Conservation (phyloP, 1,284 basidiomycete genomes). For the Puccinia polysora region DNA sequence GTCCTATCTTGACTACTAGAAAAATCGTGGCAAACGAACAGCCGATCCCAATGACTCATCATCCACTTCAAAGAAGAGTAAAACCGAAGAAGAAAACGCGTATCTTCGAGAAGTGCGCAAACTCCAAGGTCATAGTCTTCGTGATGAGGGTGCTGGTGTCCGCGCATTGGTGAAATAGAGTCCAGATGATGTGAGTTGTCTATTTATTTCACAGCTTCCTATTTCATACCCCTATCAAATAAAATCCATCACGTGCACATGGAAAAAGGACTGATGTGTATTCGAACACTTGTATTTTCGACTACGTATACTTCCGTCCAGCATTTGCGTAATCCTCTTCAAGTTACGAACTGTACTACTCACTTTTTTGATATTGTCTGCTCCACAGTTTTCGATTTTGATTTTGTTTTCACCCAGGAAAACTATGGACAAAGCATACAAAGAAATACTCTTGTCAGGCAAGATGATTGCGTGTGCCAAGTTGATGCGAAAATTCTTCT, state of each 20-base stretch:
- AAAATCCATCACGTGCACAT: too few relatives aligned
- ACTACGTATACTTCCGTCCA: too few relatives aligned
- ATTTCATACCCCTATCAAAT: background rate
- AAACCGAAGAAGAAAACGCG: slow-evolving; percentile 40
- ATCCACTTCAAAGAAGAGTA: slow-evolving; percentile 24
- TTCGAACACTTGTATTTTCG: too few relatives aligned
- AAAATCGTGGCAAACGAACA: slow-evolving; percentile 38
- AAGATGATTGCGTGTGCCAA: too few relatives aligned
- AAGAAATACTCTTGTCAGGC: too few relatives aligned
- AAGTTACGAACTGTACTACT: slow-evolving; percentile 11
- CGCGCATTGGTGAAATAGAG: slow-evolving; percentile 36
- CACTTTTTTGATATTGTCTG: slow-evolving; percentile 14
- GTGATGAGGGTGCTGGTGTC: slow-evolving; percentile 38
- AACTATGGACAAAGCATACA: too few relatives aligned
- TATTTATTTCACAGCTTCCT: background rate
- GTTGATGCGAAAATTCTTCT: too few relatives aligned
- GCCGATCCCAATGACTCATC: slow-evolving; percentile 15
- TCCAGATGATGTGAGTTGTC: slow-evolving; percentile 1
- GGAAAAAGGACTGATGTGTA: too few relatives aligned
- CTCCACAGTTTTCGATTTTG: background rate
- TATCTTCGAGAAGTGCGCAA: slow-evolving; percentile 40
- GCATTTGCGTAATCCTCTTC: too few relatives aligned
- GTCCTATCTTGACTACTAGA: background rate
- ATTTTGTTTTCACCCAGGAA: slow-evolving; percentile 10
- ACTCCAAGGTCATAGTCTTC: slow-evolving; percentile 41